Conservation (phyloP, 441 rosid species). For the Adansonia grandidieri region DNA sequence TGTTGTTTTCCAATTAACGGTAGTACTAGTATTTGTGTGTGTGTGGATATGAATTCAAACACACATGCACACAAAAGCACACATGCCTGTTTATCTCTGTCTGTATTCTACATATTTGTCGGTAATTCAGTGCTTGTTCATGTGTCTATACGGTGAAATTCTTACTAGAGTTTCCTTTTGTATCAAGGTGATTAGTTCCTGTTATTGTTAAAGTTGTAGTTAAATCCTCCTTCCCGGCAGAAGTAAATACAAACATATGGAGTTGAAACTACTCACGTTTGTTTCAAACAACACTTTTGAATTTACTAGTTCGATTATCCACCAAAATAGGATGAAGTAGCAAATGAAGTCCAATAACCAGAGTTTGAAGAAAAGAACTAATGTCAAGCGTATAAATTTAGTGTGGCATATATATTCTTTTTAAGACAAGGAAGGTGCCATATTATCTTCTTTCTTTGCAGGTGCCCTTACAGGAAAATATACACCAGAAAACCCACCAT, state of each 20-base stretch:
- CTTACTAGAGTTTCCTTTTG: neutral
- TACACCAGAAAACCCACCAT: conserved; percentile 82
- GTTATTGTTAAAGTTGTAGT: too few relatives aligned
- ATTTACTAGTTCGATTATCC: conserved; percentile 5
- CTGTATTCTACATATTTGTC: neutral
- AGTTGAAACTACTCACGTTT: neutral
- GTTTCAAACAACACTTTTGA: neutral
- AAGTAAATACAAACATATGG: neutral
- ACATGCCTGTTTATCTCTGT: neutral
- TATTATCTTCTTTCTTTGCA: conserved; percentile 31
- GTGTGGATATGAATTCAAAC: neutral
- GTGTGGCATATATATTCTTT: neutral
- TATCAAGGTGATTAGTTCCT: neutral
- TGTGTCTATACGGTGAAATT: neutral
- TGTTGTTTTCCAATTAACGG: neutral
- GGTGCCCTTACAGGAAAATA: conserved; percentile 96
- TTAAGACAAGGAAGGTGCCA: neutral
- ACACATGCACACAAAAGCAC: neutral
- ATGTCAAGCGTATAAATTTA: neutral
- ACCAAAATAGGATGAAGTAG: neutral
- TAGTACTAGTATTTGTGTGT: neutral
- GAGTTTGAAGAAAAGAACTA: neutral
- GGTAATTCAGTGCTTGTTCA: neutral
- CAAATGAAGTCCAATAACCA: neutral
- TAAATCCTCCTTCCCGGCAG: neutral